Base-by-base conservation (phyloP, 2,329 filamentous ascomycete genomes). In the Geosmithia morbida region DNA sequence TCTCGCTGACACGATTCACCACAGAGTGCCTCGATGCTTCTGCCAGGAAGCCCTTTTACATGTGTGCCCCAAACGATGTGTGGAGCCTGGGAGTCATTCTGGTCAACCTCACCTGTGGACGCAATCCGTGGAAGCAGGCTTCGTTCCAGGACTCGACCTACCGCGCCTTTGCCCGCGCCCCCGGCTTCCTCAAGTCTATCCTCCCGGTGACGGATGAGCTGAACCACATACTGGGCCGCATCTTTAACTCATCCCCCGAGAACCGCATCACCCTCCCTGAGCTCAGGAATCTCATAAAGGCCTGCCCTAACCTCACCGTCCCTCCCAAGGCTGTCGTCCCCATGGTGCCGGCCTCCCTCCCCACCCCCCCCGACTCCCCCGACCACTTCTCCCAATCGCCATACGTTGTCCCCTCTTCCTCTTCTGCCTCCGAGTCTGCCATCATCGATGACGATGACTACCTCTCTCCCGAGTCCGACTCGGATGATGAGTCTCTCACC, bases 81-180 rank as follows among this genome's bases (percentile, higher is more conserved):
- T 98, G 92, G 92, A 90, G 86, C 59, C 77, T 98, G n/a, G 92
- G 92, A 55, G 90, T 98, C 47, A 95, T 98, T 61, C 75, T 98
- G 51, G 88, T 98, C 57, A 98, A 98, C 71, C 74, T 98, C 55
- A 94, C 88, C 46, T 98, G 92, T 68, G 92, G 92, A 61, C 87
- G 92, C 63, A 98, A 98, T 67, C 92, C 92, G 50, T 98, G 92
- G 92, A 97, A 97, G 70, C 85, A 92, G 63, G 92, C 92, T 51
- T 95, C 88, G 13, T 72, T 80, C 56, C 87, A 95, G 64, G 92
- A 98, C 66, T 87, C 87, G 53, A 97, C 92, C 43, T 98, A 97
- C 75, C 80, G 85, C 59, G 89, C 89, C 48, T 97, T 85, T 67
- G 77, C 85, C 56, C 83, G 83, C 70, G 87, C 88, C 60, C 79